Evolutionary conservation across 257 asterid species (phyloP), one percentile per base, ranked within the genome.

Genomic region (Solanum raphanifolium): DNA sequence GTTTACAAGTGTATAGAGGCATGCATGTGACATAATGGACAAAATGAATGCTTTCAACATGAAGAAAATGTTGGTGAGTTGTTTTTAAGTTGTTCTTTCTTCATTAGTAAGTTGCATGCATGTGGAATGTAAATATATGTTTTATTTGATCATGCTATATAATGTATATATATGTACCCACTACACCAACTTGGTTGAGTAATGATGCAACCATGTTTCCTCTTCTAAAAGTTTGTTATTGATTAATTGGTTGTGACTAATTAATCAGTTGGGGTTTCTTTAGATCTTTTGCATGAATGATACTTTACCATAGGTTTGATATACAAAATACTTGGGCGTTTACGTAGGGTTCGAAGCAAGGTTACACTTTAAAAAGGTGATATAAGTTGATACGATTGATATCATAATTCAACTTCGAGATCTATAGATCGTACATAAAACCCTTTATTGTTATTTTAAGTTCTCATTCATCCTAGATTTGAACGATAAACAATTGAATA

Each of bases 331-430:
- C 9, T 34, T 23, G 8, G 7, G 9, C 2, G 0, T 20, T 20
- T 39, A 20, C 1, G 0, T 0, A 10, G 0, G 5, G 0, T 35
- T 21, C 0, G 2, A 3, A 5, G 1, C 12, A 34, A 9, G 16
- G 13, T 20, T 20, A 3, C 0, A 73, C 1, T 34, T 3, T 9
- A 34, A 73, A 0, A 0, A 0, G 9, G 16, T 9, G 5, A 21
- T 74, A 0, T 74, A 5, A 0, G 6, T 1, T 21, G 10, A 27
- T 20, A 73, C 0, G 16, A 9, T 3, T 72, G 4, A 20, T 35
- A 20, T 20, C 2, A 73, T 12, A 13, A 8, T 5, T 73, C 5
- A 20, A 72, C 6, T 20, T 16, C 0, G 7, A 1, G 13, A 31
- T 3, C 6, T 15, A 69, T 69, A 69, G 4, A 16, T 69, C 23